Conservation (phyloP, 345 rosid genomes). For the Moricandia moricandioides region DNA sequence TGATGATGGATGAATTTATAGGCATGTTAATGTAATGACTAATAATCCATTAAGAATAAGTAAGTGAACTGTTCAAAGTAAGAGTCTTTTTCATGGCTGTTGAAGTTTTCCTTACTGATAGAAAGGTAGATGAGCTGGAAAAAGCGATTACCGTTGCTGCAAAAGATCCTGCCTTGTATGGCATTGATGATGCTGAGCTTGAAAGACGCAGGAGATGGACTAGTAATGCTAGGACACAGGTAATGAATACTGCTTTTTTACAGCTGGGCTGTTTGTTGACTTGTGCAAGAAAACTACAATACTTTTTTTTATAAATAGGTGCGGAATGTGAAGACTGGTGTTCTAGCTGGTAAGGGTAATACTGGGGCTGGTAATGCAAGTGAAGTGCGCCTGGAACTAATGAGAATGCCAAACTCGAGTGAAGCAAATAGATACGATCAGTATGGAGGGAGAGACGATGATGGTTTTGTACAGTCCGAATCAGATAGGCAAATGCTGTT, state of each 20-base stretch:
- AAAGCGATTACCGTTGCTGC: slow-evolving; percentile 87
- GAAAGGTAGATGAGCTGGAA: slow-evolving; percentile 98
- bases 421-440: slow-evolving; percentile 58
- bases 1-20: slow-evolving; percentile 1
- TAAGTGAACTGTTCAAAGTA: neutral
- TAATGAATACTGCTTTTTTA: neutral
- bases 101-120: slow-evolving; percentile 58
- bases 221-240: slow-evolving; percentile 75
- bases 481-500: slow-evolving; percentile 95
- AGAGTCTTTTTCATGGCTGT: slow-evolving; percentile 37
- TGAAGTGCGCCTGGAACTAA: slow-evolving; percentile 73
- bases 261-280: slow-evolving; percentile 4
- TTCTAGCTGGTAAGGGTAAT: slow-evolving; percentile 62
- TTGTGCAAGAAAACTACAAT: slow-evolving; percentile 26
- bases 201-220: slow-evolving; percentile 95
- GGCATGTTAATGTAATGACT: neutral
- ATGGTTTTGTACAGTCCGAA: slow-evolving; percentile 78
- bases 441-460: slow-evolving; percentile 56
- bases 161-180: slow-evolving; percentile 85
- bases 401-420: slow-evolving; percentile 73
- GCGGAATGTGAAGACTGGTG: slow-evolving; percentile 66
- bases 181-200: slow-evolving; percentile 80
- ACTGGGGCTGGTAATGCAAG: slow-evolving; percentile 45
- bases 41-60: neutral
- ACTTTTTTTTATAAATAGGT: slow-evolving; percentile 47